Percentiles rank a stretch among this genome's conserved stretches.
phyloP scores from a whole-genome alignment of 108 stramenopile species.

The Poteriospumella lacustris region DNA sequence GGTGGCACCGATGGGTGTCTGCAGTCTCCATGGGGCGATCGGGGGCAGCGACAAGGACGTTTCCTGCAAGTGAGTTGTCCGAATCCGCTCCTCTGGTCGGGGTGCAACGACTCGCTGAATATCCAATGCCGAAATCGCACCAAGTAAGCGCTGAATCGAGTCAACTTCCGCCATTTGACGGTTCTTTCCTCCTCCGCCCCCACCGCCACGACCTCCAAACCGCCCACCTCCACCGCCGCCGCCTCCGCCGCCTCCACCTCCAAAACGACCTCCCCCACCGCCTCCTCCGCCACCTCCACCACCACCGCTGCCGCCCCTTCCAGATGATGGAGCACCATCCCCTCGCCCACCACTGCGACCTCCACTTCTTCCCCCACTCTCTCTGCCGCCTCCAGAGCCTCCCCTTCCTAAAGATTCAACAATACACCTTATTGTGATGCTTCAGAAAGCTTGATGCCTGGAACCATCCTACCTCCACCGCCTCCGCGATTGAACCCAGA shows the following conservation, averaged over 20 bases:
- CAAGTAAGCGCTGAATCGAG: not conserved
- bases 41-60: not conserved
- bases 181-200: slow-evolving; percentile 16
- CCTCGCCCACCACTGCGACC: not conserved
- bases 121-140: not conserved
- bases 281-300: not conserved
- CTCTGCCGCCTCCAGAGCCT: slow-evolving; percentile 19
- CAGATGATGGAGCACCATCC: not conserved
- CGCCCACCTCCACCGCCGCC: not conserved
- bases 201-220: slow-evolving; percentile 5
- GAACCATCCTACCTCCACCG: not conserved
- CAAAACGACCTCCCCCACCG: not conserved
- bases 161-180: slow-evolving; percentile 8
- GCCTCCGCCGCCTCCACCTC: not conserved
- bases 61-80: not conserved
- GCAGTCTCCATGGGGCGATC: not conserved
- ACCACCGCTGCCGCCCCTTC: slow-evolving; percentile 16
- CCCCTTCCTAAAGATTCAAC: not conserved
- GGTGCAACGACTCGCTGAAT: slow-evolving; percentile 1
- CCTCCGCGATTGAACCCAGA: not conserved
- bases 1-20: not conserved
- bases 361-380: not conserved
- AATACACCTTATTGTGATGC: not conserved
- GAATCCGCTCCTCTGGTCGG: not conserved
- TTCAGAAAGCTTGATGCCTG: not conserved